Evolutionary conservation across 2,329 filamentous ascomycete genomes (phyloP).

Genomic region (Pseudopithomyces maydicus): DNA sequence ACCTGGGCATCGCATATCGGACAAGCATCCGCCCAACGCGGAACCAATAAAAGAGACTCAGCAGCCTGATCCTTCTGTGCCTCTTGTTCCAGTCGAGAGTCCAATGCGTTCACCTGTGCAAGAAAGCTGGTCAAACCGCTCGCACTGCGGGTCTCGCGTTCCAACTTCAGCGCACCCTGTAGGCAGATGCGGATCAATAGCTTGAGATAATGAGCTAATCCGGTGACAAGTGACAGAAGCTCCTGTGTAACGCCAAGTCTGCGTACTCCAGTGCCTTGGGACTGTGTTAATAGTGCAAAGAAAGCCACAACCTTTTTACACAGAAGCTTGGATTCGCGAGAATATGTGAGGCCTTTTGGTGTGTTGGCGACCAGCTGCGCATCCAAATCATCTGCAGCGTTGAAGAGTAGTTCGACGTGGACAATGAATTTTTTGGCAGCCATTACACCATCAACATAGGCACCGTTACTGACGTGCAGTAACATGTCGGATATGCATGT

Average conservation of each 20-base stretch:
- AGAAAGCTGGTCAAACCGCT: conserved; percentile 83
- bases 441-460: conserved; percentile 91
- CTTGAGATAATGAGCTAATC: conserved; percentile 95
- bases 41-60: conserved; percentile 51
- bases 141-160: conserved; percentile 77
- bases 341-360: conserved; percentile 86
- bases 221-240: conserved; percentile 94
- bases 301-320: conserved; percentile 99
- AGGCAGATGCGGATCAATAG: conserved; percentile 96
- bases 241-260: conserved; percentile 97
- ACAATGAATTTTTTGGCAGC: conserved; percentile 95
- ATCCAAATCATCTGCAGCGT: conserved; percentile 84
- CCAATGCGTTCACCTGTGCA: conserved; percentile 81
- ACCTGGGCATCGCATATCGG: conserved; percentile 81
- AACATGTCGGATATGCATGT: conserved; percentile 99
- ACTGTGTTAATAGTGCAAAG: conserved; percentile 92
- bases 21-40: conserved; percentile 73
- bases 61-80: conserved; percentile 46
- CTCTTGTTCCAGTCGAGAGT: conserved; percentile 52
- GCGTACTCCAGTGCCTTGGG: conserved; percentile 85
- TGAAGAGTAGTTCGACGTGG: conserved; percentile 92
- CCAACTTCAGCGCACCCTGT: conserved; percentile 88
- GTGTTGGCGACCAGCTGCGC: conserved; percentile 69
- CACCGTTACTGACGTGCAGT: conserved; percentile 95
- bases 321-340: conserved; percentile 95